Evolutionary conservation across 768 basidiomycete genomes (phyloP).

Genomic region (Lactarius pseudohatsudake): DNA sequence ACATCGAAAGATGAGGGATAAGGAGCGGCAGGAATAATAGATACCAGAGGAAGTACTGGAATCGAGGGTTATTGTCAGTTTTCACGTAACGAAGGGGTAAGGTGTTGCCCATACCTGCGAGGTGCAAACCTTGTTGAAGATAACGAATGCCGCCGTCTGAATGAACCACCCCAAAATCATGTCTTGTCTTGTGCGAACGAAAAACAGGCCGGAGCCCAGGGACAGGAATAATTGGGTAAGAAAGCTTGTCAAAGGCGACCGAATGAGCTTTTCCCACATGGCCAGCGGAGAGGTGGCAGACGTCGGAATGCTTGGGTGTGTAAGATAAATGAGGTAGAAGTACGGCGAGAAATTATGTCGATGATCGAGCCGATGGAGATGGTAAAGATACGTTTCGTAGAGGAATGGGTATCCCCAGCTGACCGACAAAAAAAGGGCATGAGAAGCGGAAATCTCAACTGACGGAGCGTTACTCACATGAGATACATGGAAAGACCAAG

Average conservation of each 20-base stretch:
- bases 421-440: constrained; percentile 16
- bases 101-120: constrained; percentile 64
- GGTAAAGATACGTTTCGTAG: constrained; percentile 91
- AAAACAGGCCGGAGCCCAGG: constrained; percentile 68
- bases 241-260: constrained; percentile 81
- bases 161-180: constrained; percentile 87
- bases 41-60: constrained; percentile 97
- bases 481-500: constrained; percentile 68
- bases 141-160: constrained; percentile 87
- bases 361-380: constrained; percentile 87
- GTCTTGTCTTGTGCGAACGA: constrained; percentile 57
- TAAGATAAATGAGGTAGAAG: constrained; percentile 93
- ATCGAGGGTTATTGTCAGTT: not conserved
- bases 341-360: constrained; percentile 98
- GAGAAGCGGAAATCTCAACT: constrained; percentile 3
- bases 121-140: constrained; percentile 98
- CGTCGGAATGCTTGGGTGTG: constrained; percentile 51
- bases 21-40: constrained; percentile 83
- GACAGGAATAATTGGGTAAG: constrained; percentile 78
- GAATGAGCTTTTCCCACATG: constrained; percentile 46
- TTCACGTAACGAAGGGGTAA: constrained; percentile 23
- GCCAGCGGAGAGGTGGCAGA: constrained; percentile 31
- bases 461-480: constrained; percentile 51
- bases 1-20: constrained; percentile 62
- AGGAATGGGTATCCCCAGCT: constrained; percentile 97